Base-by-base conservation (phyloP, 73 alveolate genomes). In the Stentor coeruleus region DNA sequence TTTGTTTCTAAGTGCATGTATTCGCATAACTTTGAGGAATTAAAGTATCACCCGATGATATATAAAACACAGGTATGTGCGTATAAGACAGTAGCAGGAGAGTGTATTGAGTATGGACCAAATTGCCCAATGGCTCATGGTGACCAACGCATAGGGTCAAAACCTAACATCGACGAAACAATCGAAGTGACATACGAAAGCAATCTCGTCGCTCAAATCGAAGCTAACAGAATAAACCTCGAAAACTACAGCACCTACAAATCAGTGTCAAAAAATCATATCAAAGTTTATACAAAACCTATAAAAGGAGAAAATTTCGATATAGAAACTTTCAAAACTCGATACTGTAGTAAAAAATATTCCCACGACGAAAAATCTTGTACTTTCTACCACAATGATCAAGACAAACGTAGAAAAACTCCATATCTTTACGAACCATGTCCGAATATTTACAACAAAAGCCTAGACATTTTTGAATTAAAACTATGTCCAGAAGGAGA, bases 401-500 rank as follows among this genome's bases (percentile, higher is more conserved):
- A 11, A 11, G 66, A 49, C 20, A 49, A 20, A 20, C 6, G 66
- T 11, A 49, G 66, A 20, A 49, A 49, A 49, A 6, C 6, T 49
- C 6, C 6, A 20, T 49, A 11, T 49, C 28, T 20, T 11, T 20
- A 6, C 20, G 66, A 11, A 11, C 66, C 66, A 11, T 49, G 66
- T 49, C 28, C 6, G 20, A 49, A 49, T 49, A 20, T 49, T 49
- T 49, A 11, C 20, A 20, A 49, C 20, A 49, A 49, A 20, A 49
- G 28, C 20, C 20, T 49, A 49, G 33, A 66, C n/a, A 11, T 33
- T 33, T 66, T 66, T 20, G 42, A 66, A 26, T 15, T 15, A 0
- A 66, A 2, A 20, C 15, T 26, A 26, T 66, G 79, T 66, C 79
- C 79, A 26, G 33, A 66, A 28, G 79, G 79, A 26, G 79, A 66